Evolutionary conservation across 306 rosid species (phyloP), one percentile per base, ranked within the genome.

Genomic region (Cicer chorassanicum): DNA sequence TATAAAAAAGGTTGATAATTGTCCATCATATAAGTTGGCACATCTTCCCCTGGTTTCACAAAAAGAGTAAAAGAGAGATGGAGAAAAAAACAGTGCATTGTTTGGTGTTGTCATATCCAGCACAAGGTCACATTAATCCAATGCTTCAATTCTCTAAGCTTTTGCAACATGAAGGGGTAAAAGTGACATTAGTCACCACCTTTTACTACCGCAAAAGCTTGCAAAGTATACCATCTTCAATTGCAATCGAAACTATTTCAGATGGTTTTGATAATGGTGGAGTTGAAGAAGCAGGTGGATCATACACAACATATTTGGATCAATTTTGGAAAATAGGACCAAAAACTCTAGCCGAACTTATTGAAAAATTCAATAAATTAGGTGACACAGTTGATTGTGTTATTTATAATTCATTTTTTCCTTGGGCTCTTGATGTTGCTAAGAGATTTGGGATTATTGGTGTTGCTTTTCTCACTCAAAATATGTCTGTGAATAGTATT

Each of bases 391-490:
- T 82, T 49, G 82, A 85, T 53, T 75, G 83, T 38, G 9, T 83
- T 29, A 56, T 86, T 7, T 86, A 87, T 68, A 77, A 82, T 82
- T 12, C 85, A 2, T 68, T 79, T 38, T 4, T 82, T 11, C 60
- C 83, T 51, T 86, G 90, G 90, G 73, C 61, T 9, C 78, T 86
- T 0, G 86, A 86, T 1, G 78, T 86, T 59, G 81, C 87, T 8
- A 78, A 81, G 57, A 45, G 70, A 8, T 67, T 75, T 56, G 87
- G 78, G n/a, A 29, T 86, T 0, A 21, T 70, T 29, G 84, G 82
- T 4, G 85, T 59, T 3, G 15, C 9, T 19, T 83, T 51, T 40
- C 76, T 83, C 43, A 83, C 89, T 60, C 87, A 83, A 66, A 74
- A 77, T 9, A 44, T 73, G 53, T 60, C 49, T 2, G 86, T 86